Evolutionary conservation across 2,329 filamentous ascomycete species (phyloP), one percentile per base, ranked within the genome.

Genomic region (Aspergillus felis): DNA sequence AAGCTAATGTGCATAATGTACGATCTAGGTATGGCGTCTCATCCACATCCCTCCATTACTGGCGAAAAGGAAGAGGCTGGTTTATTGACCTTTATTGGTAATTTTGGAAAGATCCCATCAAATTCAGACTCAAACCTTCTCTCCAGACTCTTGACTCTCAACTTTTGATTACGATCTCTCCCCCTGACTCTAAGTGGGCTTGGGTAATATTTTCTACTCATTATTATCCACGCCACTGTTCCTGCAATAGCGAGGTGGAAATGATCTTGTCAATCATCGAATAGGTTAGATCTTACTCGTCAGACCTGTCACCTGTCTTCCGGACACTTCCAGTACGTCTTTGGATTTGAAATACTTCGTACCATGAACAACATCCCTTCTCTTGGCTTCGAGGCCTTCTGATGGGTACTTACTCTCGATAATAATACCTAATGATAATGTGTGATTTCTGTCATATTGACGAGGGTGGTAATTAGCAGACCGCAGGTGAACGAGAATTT

Each of bases 21-120:
- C 63, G 61, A 65, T 65, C 61, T 58, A 64, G 60, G 59, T 58
- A 63, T 62, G 59, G 63, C 57, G 50, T 61, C 61, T 56, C 47
- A 51, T 56, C 35, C 35, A 41, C 50, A 41, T 50, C 51, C 53
- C 55, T 52, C 57, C 51, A n/a, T 27, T 51, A 35, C 54, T 48
- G 28, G 25, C 35, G 28, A 41, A 48, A 46, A 50, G 28, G 28
- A 47, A 54, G 51, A 51, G 41, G 53, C 9, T n/a, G 53, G 50
- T 17, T 17, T 38, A 38, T 38, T 38, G 32, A 38, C 5, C 14
- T 38, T n/a, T 38, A 38, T 17, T 32, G 32, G 32, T 38, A 38
- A 38, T 38, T 29, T 29, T 29, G 14, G 7, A 38, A 38, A 38
- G 32, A 38, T 38, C 32, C 32, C 14, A 38, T 46, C 42, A 24